Conservation (phyloP, 176 grass and related monocot genomes). For the Hyparrhenia diplandra region DNA sequence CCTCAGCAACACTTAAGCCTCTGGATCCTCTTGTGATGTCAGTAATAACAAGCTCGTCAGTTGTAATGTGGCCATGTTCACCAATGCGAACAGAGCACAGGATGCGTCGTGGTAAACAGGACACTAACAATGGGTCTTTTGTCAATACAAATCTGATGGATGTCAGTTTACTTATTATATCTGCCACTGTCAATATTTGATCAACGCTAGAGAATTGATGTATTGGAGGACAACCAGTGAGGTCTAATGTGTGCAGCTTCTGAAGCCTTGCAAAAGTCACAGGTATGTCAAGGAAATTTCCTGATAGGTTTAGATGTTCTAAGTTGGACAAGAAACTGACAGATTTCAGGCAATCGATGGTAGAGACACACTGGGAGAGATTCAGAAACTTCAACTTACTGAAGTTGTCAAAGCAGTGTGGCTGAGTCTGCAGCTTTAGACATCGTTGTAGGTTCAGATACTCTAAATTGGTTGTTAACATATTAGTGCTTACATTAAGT, state of each 20-base stretch:
- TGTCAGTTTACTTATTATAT: not conserved
- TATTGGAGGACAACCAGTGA: not conserved
- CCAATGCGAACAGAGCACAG: not conserved
- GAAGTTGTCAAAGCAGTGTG: slow-evolving; percentile 7
- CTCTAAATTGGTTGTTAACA: slow-evolving; percentile 20
- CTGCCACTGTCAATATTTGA: not conserved
- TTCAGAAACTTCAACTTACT: slow-evolving; percentile 21
- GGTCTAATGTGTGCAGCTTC: slow-evolving; percentile 27
- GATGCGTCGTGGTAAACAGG: not conserved
- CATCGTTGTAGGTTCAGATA: slow-evolving; percentile 20
- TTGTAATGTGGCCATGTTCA: not conserved
- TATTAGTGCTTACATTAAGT: slow-evolving; percentile 2
- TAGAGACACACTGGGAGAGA: slow-evolving; percentile 14
- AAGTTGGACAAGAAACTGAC: slow-evolving; percentile 10
- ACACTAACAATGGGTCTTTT: not conserved
- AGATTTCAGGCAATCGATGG: not conserved
- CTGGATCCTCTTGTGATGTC: not conserved
- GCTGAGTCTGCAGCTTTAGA: not conserved
- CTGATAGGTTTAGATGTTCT: slow-evolving; percentile 28
- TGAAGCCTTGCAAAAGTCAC: slow-evolving; percentile 10
- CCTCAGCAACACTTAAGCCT: slow-evolving; percentile 3
- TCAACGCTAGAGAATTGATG: not conserved
- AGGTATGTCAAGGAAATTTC: not conserved
- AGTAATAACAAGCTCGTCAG: slow-evolving; percentile 20
- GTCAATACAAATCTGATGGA: slow-evolving; percentile 17